These are phyloP conservation scores for Pichia thaimueangensis DNA, from an alignment of 805 yeast species.

Conservation along the genomic window DNA sequence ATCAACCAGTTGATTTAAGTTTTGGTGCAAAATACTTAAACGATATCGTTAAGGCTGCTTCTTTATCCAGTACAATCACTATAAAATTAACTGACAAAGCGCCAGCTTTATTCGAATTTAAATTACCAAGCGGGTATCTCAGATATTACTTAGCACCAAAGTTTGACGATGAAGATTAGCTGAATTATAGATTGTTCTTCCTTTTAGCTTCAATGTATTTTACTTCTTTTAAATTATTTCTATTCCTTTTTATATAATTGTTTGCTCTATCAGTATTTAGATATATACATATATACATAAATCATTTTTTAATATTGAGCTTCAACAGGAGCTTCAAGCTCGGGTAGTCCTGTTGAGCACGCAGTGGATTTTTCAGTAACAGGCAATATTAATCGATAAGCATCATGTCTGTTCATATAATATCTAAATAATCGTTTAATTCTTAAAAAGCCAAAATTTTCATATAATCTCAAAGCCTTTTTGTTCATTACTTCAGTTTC, in stretches of 20 bases:
- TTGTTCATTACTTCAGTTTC: conserved; percentile 84
- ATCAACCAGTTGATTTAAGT: conserved; percentile 79
- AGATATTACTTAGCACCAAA: conserved; percentile 97
- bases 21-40: conserved; percentile 88
- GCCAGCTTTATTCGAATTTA: conserved; percentile 91
- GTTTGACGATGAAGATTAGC: conserved; percentile 87
- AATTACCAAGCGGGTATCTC: conserved; percentile 84
- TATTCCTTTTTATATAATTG: conserved; percentile 3
- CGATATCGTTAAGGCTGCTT: conserved; percentile 88
- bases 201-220: conserved; percentile 2
- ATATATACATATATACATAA: neutral
- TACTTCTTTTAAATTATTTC: conserved; percentile 4
- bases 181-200: conserved; percentile 5
- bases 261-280: too few relatives aligned
- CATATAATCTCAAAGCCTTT: conserved; percentile 31
- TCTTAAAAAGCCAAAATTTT: conserved; percentile 33
- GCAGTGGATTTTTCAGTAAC: conserved; percentile 58
- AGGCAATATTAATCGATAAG: conserved; percentile 80
- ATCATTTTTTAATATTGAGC: conserved; percentile 18
- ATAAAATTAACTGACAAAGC: conserved; percentile 83
- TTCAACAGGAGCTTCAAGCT: conserved; percentile 17
- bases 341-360: conserved; percentile 34
- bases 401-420: conserved; percentile 90
- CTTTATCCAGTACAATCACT: conserved; percentile 69
- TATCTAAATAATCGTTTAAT: conserved; percentile 66